These are phyloP conservation scores for Coniochaeta sp. DNA, from an alignment of 2,329 filamentous ascomycete genomes.

Conservation along the genomic window DNA sequence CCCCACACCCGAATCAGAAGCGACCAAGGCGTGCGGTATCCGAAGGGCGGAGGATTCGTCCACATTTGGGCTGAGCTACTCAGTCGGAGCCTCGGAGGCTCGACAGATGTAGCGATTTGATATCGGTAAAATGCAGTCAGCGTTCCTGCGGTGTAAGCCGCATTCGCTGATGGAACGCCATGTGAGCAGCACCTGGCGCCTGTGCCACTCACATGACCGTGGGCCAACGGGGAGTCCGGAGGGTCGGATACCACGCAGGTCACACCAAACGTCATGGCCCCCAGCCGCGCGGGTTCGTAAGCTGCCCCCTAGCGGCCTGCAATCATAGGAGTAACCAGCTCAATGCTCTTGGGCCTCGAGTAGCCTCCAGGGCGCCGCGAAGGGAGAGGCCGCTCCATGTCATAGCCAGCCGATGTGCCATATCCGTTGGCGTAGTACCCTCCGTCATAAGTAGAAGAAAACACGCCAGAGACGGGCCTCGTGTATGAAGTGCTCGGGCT, in stretches of 20 bases:
- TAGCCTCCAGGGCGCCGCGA: slow-evolving; percentile 46
- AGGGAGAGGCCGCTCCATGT: slow-evolving; percentile 49
- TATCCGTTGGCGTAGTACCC: slow-evolving; percentile 32
- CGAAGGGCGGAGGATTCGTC: background rate
- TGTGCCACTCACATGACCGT: background rate
- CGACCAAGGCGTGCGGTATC: background rate
- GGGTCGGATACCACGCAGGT: background rate
- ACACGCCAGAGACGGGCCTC: slow-evolving; percentile 31
- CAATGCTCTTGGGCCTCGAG: slow-evolving; percentile 54
- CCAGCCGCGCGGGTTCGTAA: background rate
- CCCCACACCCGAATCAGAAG: background rate
- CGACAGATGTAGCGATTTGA: background rate
- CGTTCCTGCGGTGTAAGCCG: background rate
- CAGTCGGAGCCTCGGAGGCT: background rate
- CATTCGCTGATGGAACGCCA: background rate
- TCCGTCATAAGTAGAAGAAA: slow-evolving; percentile 47
- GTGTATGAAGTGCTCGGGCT: slow-evolving; percentile 48
- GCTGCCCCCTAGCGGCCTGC: slow-evolving; percentile 28
- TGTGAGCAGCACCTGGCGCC: background rate
- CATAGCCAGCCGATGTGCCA: slow-evolving; percentile 18
- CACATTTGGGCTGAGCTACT: background rate
- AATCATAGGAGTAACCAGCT: slow-evolving; percentile 54
- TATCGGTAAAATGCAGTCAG: slow-evolving; percentile 2
- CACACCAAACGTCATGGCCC: background rate
- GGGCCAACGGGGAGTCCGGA: background rate